These are phyloP conservation scores for Drosera spatulata DNA, from an alignment of 179 eudicot species.

Conservation along the genomic window DNA sequence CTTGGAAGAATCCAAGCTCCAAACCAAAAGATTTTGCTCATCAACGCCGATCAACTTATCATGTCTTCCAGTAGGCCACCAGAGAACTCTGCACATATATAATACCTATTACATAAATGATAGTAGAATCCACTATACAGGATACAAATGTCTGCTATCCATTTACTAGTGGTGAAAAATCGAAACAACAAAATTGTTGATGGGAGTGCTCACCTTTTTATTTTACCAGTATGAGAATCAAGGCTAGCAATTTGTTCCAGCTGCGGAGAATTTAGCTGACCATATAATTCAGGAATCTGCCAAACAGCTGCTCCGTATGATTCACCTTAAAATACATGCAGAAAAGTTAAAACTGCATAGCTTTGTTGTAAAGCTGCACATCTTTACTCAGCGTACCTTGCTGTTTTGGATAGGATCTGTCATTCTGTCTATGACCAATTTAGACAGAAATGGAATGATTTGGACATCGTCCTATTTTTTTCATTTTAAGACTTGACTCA, in stretches of 20 bases:
- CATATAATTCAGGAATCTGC: slow-evolving; percentile 98
- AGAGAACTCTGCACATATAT: slow-evolving; percentile 46
- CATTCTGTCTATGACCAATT: too few species aligned
- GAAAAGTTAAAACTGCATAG: not conserved
- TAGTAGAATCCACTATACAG: not conserved
- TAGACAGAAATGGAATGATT: too few species aligned
- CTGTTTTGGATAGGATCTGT: too few species aligned
- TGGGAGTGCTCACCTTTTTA: slow-evolving; percentile 50
- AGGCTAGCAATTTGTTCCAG: slow-evolving; percentile 77
- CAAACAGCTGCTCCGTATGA: slow-evolving; percentile 91
- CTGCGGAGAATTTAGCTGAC: slow-evolving; percentile 88
- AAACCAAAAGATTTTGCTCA: slow-evolving; percentile 78
- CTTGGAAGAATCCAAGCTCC: slow-evolving; percentile 92
- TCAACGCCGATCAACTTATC: slow-evolving; percentile 86
- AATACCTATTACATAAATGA: not conserved
- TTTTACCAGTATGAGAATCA: slow-evolving; percentile 59
- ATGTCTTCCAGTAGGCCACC: slow-evolving; percentile 97
- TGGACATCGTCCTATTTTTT: too few species aligned
- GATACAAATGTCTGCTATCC: too few species aligned
- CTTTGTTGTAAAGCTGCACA: too few species aligned
- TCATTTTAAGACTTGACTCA: too few species aligned
- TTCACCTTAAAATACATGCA: slow-evolving; percentile 48
- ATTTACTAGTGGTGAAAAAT: too few species aligned
- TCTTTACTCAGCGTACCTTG: too few species aligned
- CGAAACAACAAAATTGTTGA: not conserved